Conservation (phyloP, 2,329 filamentous ascomycete species). For the Monosporascus sp. region DNA sequence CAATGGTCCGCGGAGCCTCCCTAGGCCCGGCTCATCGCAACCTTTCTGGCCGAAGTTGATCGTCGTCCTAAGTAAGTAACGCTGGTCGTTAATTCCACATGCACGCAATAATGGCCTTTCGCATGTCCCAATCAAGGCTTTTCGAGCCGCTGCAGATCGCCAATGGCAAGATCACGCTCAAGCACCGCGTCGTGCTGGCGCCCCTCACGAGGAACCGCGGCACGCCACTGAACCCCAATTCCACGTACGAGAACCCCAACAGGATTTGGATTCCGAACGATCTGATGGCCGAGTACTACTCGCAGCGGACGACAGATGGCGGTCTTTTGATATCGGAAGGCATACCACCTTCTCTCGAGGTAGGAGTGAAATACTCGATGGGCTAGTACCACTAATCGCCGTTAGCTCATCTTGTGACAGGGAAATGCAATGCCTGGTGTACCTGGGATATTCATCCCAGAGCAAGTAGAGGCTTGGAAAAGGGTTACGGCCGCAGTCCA, state of each 20-base stretch:
- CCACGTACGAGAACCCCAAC: conserved; percentile 42
- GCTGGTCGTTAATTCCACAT: neutral
- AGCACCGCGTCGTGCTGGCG: conserved; percentile 46
- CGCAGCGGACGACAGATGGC: conserved; percentile 33
- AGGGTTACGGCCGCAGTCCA: conserved; percentile 55
- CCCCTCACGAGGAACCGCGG: conserved; percentile 49
- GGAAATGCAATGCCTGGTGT: conserved; percentile 32
- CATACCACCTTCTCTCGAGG: conserved; percentile 40
- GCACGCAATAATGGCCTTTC: neutral
- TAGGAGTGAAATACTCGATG: conserved; percentile 14
- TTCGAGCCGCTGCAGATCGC: conserved; percentile 37
- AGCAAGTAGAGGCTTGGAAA: conserved; percentile 52
- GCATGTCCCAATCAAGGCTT: conserved; percentile 16
- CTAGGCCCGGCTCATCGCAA: neutral
- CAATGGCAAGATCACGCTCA: conserved; percentile 38
- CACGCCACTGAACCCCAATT: conserved; percentile 35
- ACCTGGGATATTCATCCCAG: conserved; percentile 49
- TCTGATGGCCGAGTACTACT: conserved; percentile 36
- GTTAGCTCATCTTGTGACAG: neutral
- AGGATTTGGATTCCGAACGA: conserved; percentile 42
- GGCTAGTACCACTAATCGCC: neutral
- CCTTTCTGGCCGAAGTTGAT: neutral
- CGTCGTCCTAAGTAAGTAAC: neutral
- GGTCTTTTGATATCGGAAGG: conserved; percentile 40
- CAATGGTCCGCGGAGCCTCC: no score